Evolutionary conservation across 2,329 filamentous ascomycete genomes (phyloP).

Genomic region (Neurospora sp.): DNA sequence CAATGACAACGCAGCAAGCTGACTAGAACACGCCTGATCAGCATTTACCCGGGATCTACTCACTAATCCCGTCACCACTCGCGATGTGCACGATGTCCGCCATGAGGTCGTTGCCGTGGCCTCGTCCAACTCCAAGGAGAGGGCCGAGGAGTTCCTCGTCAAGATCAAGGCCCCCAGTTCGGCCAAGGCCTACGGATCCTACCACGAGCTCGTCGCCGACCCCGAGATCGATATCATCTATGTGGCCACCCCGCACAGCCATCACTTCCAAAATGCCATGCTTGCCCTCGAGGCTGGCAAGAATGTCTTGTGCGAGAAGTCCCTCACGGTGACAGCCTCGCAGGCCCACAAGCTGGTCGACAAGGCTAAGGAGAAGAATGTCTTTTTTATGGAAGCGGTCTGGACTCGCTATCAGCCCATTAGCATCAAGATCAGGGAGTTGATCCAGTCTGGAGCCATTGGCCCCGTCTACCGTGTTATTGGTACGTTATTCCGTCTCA

Average conservation of each 20-base stretch:
- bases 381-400: conserved; percentile 78
- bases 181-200: conserved; percentile 68
- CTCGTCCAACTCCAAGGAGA: conserved; percentile 61
- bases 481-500: conserved; percentile 26
- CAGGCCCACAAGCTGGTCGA: conserved; percentile 65
- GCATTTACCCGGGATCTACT: conserved; percentile 71
- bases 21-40: conserved; percentile 16
- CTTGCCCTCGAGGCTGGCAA: conserved; percentile 77
- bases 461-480: conserved; percentile 52
- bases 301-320: conserved; percentile 84
- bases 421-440: conserved; percentile 62
- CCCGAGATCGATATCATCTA: conserved; percentile 77
- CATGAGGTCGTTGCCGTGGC: conserved; percentile 73
- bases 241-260: conserved; percentile 81
- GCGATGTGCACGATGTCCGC: conserved; percentile 60
- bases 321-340: conserved; percentile 72
- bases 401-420: conserved; percentile 87
- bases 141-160: conserved; percentile 63
- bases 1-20: neutral
- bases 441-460: conserved; percentile 44
- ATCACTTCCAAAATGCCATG: conserved; percentile 87
- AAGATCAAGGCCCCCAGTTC: conserved; percentile 57
- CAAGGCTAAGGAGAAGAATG: conserved; percentile 59
- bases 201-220: conserved; percentile 71
- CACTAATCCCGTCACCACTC: conserved; percentile 52